Evolutionary conservation across 352 stramenopile species (phyloP), one percentile per base, ranked within the genome.

Genomic region (Globisporangium alternatum): DNA sequence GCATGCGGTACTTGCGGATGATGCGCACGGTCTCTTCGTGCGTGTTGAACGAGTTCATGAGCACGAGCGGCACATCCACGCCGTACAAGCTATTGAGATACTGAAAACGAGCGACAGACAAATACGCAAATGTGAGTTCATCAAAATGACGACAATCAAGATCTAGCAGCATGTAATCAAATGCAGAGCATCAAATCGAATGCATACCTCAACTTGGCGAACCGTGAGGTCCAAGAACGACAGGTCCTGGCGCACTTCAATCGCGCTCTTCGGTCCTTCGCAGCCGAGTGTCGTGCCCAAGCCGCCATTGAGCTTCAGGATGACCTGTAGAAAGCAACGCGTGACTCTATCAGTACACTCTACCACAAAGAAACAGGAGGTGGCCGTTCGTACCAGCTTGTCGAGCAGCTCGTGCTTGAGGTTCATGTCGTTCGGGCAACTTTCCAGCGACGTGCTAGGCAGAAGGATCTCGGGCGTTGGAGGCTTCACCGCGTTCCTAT

Each of bases 41-140:
- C 31, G 98, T 99, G 71, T 97, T 98, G 81, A 99, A 99, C 68
- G 94, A 99, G 82, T 99, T 99, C 98, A 99, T 99, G 43, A 99
- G 87, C 83, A 99, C 98, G 62, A 99, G 97, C 41, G 97, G 98
- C 48, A 99, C 97, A 66, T 99, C 93, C 43, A 97, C 90, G 35
- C 89, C 89, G 66, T 97, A 96, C 62, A 95, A 80, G 58, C 83
- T 95, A 71, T 97, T 97, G 44, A 97, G 70, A 48, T 96, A 96
- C 85, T 94, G 59, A 2, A 28, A 28, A 30, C 31, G 39, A 56
- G 13, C 13, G 6, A 12, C n/a, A 51, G 52, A 56, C 1, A 60
- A 54, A 47, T 30, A 30, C 15, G 17, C 25, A 60, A 3, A 37
- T 37, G n/a, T 13, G 43, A 56, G 1, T 55, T 3, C 44, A 65